These are phyloP conservation scores for Acacia acuminata DNA, from an alignment of 306 rosid genomes.

Conservation along the genomic window DNA sequence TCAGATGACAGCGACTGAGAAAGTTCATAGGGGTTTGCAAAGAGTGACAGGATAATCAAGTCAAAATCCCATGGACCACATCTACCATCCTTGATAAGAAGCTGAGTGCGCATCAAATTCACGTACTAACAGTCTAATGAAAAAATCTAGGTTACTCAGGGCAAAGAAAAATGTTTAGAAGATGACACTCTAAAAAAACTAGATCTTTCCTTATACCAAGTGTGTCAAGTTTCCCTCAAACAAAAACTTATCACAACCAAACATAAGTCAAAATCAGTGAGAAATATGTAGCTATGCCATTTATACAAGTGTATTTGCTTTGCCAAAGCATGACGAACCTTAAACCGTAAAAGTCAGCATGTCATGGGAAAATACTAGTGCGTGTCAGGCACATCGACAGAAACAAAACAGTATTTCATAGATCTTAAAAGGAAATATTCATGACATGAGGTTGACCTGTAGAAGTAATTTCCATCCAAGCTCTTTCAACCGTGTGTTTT, in stretches of 20 bases:
- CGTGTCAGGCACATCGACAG: not conserved
- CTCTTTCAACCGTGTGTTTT: constrained; percentile 59
- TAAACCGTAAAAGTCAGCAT: not conserved
- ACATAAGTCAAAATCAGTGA: not conserved
- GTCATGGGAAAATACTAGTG: not conserved
- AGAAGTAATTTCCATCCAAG: constrained; percentile 94
- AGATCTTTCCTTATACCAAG: not conserved
- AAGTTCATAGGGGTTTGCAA: not conserved
- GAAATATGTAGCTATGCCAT: not conserved
- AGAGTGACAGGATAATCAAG: not conserved
- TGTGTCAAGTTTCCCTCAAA: constrained; percentile 6
- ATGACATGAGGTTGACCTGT: constrained; percentile 57
- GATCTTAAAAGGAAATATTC: constrained; percentile 16
- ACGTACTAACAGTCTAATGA: not conserved
- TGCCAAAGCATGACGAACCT: not conserved
- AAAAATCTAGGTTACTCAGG: not conserved
- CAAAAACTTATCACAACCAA: not conserved
- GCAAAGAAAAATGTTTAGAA: not conserved
- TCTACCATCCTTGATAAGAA: not conserved
- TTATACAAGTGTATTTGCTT: not conserved
- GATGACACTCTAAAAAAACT: not conserved
- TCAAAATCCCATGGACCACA: not conserved
- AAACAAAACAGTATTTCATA: not conserved
- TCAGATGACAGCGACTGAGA: not conserved
- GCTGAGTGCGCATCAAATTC: not conserved